phyloP scores from a whole-genome alignment of 1,284 basidiomycete genomes.

The Phylloporus gajari region DNA sequence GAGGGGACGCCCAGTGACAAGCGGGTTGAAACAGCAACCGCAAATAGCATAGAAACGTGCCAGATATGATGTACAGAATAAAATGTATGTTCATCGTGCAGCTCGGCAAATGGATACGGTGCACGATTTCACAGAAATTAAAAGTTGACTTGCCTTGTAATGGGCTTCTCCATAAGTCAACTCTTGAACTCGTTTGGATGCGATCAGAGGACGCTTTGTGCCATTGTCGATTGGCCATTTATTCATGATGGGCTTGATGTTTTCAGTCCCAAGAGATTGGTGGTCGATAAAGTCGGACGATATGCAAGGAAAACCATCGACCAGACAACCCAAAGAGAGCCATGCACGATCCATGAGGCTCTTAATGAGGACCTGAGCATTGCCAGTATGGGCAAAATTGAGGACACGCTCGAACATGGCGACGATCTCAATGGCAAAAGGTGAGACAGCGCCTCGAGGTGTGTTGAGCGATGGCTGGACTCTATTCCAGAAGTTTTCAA shows the following conservation, averaged over 20 bases:
- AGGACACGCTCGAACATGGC: not conserved
- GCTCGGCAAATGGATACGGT: not conserved
- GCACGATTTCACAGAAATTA: not conserved
- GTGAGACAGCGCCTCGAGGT: too few relatives aligned
- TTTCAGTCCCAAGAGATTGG: not conserved
- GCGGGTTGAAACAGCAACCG: too few relatives aligned
- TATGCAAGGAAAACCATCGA: not conserved
- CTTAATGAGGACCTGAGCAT: not conserved
- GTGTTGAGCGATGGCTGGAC: too few relatives aligned
- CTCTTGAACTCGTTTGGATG: not conserved
- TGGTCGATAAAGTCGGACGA: not conserved
- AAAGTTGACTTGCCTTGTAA: not conserved
- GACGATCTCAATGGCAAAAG: not conserved
- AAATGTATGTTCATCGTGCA: not conserved
- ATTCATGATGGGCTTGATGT: too few relatives aligned
- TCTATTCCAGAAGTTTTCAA: conserved; percentile 4
- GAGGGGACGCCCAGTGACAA: too few relatives aligned
- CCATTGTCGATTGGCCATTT: too few relatives aligned
- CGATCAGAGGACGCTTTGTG: not conserved
- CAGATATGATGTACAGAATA: too few relatives aligned
- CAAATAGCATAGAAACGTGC: too few relatives aligned
- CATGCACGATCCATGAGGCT: conserved; percentile 5
- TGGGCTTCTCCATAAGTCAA: not conserved
- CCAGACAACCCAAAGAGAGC: not conserved
- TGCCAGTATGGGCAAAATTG: conserved; percentile 6